Evolutionary conservation across 192 early-diverging fungal genomes (phyloP).

Genomic region (Umbelopsis isabellina): DNA sequence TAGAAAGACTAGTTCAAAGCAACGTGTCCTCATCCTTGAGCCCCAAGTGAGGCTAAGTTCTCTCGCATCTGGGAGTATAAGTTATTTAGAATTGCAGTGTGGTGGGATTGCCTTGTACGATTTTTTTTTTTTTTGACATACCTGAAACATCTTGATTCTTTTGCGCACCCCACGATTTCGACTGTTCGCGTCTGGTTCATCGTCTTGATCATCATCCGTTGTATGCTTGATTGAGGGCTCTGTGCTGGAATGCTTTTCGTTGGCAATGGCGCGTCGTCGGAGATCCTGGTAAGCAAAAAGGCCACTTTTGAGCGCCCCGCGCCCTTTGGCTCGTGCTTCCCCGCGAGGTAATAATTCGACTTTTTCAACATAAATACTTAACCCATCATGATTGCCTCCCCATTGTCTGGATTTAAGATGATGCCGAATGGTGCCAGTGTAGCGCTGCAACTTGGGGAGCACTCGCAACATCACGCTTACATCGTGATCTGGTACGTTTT

Average conservation of each 20-base stretch:
- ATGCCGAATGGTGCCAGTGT: conserved; percentile 66
- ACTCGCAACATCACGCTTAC: conserved; percentile 70
- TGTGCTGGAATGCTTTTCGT: neutral
- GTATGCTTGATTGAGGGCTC: neutral
- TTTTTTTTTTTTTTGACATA: neutral
- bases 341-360: conserved; percentile 43
- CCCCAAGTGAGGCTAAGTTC: neutral
- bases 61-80: conserved; percentile 7
- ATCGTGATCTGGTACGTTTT: conserved; percentile 60
- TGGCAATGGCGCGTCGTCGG: conserved; percentile 17
- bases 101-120: no score
- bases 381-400: conserved; percentile 74
- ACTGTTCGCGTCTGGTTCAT: neutral
- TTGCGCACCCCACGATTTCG: conserved; percentile 13
- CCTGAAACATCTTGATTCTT: conserved; percentile 15
- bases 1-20: neutral
- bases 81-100: neutral
- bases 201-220: neutral
- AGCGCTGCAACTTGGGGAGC: conserved; percentile 68
- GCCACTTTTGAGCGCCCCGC: conserved; percentile 18
- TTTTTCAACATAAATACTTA: conserved; percentile 66
- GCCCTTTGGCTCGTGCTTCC: conserved; percentile 28
- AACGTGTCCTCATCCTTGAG: neutral
- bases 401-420: conserved; percentile 65
- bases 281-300: conserved; percentile 26